Base-by-base conservation (phyloP, 2,329 filamentous ascomycete genomes). In the Microdochium paspali region DNA sequence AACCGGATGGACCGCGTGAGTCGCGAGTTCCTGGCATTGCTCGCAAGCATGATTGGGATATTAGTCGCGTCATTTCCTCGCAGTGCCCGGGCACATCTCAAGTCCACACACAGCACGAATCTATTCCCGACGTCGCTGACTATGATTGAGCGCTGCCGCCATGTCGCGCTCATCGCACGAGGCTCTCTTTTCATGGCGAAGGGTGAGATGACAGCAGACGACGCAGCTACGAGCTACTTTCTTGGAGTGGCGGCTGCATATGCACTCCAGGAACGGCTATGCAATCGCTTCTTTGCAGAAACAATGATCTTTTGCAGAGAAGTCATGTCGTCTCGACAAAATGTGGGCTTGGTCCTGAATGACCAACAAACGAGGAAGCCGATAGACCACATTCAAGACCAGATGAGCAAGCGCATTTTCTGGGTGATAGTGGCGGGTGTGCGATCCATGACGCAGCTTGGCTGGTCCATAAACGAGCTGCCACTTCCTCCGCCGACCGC, bases 391-490 rank as follows among this genome's bases (percentile, higher is more conserved):
- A 77, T 90, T 46, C 82, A 83, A 58, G 80, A 84, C 57, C 84
- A 90, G 63, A 77, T 87, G 44, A 80, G 84, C 44, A 85, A 86
- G 61, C 79, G 85, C 52, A 82, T 95, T 35, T 95, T 94, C 62
- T 95, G 90, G 83, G 84, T 87, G 21, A 75, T 90, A 54, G 81
- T 93, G 51, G 79, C 90, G 4, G 84, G 84, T 28, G 78, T 87
- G 50, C 76, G 83, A 77, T 83, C 87, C 0, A 80, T 94, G 62
- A 79, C 85, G 47, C 89, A 95, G 60, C 69, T 93, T 18, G 88
- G 87, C 28, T 79, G 80, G 15, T 79, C 79, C 0, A 82, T 85
- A 51, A 79, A 79, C 30, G 87, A 90, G 56, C 69, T 90, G 31
- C 76, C 85, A 30, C 82, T 95, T 45, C 80, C 85, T 9, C 88